Base-by-base conservation (phyloP, 257 asterid genomes). In the Primulina huaijiensis region DNA sequence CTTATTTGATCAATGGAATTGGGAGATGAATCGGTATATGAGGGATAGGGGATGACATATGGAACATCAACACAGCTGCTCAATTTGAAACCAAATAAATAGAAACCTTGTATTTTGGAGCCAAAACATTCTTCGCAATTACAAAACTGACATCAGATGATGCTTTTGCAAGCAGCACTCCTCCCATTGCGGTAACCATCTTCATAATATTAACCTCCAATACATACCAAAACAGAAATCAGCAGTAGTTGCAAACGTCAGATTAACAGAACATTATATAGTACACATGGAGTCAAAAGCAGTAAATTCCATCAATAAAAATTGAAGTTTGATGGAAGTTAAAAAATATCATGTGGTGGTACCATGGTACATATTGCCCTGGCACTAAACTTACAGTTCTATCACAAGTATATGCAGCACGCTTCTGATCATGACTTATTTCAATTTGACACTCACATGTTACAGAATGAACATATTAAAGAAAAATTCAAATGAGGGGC, bases 101-200 rank as follows among this genome's bases (percentile, higher is more conserved):
- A 31, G 23, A 38, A 70, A 89, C 99, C 96, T 86, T 87, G 82
- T 90, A 91, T 76, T 85, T 91, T 78, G 80, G 86, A 76, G 96
- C 88, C 82, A 82, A 81, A 77, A 94, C 99, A 81, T 85, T 88
- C 86, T 91, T 89, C 77, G 77, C 97, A 74, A 94, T 82, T 31
- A 94, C 97, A 82, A 94, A 91, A 82, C 72, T 88, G 80, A 90
- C 95, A 80, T 91, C 97, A 64, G 86, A 68, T 71, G 97, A 88
- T 77, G 87, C 79, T 85, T 83, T 91, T 64, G 79, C 71, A 21
- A 68, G 90, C 76, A 94, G 65, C 35, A 83, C 77, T 76, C 97
- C 99, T 74, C 97, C 97, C 99, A 94, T 94, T 53, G 97, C 95
- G 61, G 83, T 64, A 35, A 91, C 90, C 88, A 85, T 80, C 84